These are phyloP conservation scores for Colletotrichum filicis DNA, from an alignment of 2,329 filamentous ascomycete species.

Conservation along the genomic window DNA sequence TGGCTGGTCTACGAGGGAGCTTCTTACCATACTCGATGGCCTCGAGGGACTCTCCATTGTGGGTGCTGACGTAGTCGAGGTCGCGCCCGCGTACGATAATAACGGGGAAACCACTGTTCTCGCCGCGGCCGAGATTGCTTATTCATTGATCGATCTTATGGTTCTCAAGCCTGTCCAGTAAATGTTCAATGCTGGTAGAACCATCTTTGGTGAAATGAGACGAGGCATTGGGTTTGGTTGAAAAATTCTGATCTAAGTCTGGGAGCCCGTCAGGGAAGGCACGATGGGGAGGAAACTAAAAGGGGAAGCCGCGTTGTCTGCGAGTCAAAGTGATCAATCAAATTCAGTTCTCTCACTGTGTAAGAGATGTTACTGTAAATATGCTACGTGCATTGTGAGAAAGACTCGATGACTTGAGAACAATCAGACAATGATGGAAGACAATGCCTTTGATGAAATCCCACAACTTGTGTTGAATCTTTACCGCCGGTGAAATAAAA, in stretches of 20 bases:
- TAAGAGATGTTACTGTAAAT: not conserved
- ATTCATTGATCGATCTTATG: conserved; percentile 76
- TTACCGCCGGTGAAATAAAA: not conserved
- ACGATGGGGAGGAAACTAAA: not conserved
- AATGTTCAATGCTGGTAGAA: not conserved
- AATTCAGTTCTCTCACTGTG: not conserved
- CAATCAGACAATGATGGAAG: not conserved
- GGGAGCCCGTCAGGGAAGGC: not conserved
- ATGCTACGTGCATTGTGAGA: not conserved
- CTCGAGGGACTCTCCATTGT: conserved; percentile 78
- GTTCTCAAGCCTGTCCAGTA: conserved; percentile 54
- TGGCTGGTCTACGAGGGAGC: conserved; percentile 82
- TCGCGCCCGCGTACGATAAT: conserved; percentile 81
- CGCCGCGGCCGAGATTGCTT: conserved; percentile 78
- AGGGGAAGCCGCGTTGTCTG: not conserved
- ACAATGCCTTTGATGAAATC: not conserved
- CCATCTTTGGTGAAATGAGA: not conserved
- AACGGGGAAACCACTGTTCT: conserved; percentile 78
- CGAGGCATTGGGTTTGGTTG: no score
- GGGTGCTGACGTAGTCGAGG: conserved; percentile 84
- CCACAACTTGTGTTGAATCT: not conserved
- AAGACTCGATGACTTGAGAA: not conserved
- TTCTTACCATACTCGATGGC: conserved; percentile 79
- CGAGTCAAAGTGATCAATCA: not conserved
- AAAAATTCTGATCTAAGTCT: not conserved